Base-by-base conservation (phyloP, 2,329 filamentous ascomycete species). In the Chaetomiaceae sp. region DNA sequence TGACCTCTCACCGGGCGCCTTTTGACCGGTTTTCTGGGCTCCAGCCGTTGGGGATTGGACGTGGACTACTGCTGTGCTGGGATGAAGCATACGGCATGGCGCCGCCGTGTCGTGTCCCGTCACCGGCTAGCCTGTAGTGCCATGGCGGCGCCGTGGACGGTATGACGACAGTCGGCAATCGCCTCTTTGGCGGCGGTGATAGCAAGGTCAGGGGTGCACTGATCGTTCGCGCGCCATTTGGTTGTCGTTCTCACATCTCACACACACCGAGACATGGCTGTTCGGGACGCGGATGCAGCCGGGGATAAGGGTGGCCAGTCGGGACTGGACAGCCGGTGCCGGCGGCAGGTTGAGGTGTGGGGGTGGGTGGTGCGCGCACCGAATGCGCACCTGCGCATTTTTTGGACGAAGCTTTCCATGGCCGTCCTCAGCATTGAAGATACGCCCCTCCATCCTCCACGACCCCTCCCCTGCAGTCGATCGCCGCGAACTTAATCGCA, bases 331-430 rank as follows among this genome's bases (percentile, higher is more conserved):
- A 3, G 8, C 9, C 10, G 27, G 14, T 29, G 10, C 10, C 8
- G 10, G 27, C 10, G 27, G 14, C 29, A 7, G 14, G 29, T 11
- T 32, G 4, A 32, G n/a, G 6, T 11, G 3, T n/a, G 12, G n/a
- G 29, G 7, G 29, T 7, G n/a, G n/a, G 22, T 51, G 49, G 49
- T 48, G 29, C 35, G 49, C 51, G 47, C 45, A 50, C 39, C 30
- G 34, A 34, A 33, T 49, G 42, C 48, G 51, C 45, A 38, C 32
- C 39, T 53, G 51, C 48, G 51, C 45, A 51, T 8, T 29, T 33
- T 45, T 18, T 48, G 40, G 39, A 38, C 39, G 36, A 19, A 19
- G 20, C 29, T 43, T 41, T 35, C 35, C 43, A n/a, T 41, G 17
- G 35, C 8, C 20, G 40, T 27, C 37, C 27, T 9, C 14, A 11